Base-by-base conservation (phyloP, 208 protist species). In the Leishmania gerbilli region DNA sequence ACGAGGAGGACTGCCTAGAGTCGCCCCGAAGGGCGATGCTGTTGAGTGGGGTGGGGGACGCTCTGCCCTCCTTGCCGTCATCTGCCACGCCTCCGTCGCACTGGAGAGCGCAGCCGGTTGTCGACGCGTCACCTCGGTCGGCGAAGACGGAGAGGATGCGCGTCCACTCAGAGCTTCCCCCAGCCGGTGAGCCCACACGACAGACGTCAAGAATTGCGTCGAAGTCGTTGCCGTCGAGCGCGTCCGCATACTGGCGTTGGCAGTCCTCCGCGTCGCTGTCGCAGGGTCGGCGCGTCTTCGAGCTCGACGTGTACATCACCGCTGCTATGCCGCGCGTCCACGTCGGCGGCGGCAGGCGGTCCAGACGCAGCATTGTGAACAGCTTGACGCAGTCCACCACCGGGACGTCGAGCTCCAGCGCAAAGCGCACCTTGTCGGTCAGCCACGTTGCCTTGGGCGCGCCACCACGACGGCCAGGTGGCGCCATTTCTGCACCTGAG, bases 341-440 rank as follows among this genome's bases (percentile, higher is more conserved):
- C 13, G 82, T 68, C 7, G 82, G 77, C 0, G 78, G 27, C 4
- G 82, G 82, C 78, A 86, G 77, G 13, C 77, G 77, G 55, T 84
- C 77, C 31, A 95, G 80, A 53, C 85, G 60, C 34, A 88, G 79
- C 56, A 90, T 69, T 6, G 79, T 40, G 60, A 96, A 83, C 34
- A 96, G 82, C 15, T 86, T 83, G 15, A 84, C 77, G 79, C 92
- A 93, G 49, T 92, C 86, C 37, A 95, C 85, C 5, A 96, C 87
- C 58, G 93, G 91, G 58, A 96, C 89, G 56, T 88, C 90, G 19
- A 87, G 84, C 27, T 82, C 80, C 77, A 91, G 91, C n/a, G 93
- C 91, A 79, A 95, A 92, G 40, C 79, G 82, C 9, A 96, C 67
- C 79, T 96, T 95, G 49, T 87, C 87, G 5, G 91, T 87, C 2